Base-by-base conservation (phyloP, 1,284 basidiomycete species). In the Cryptococcus wingfieldii region DNA sequence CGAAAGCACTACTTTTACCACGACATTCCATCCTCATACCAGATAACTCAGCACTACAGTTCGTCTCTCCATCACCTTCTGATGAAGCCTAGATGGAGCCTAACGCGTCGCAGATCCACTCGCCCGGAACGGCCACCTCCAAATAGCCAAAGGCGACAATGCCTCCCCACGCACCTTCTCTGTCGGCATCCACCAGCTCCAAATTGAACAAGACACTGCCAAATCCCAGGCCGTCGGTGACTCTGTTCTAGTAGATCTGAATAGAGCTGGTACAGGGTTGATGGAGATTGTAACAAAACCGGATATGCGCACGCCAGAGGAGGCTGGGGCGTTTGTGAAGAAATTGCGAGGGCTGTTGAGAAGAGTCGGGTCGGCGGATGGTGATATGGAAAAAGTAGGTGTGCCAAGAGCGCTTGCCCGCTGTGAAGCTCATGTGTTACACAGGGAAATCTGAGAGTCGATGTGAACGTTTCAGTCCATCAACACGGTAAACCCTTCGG, bases 1-100 rank as follows among this genome's bases (percentile, higher is more conserved):
- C 81, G 95, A 64, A 99, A 99, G 73, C 95, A 98, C 74, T 99
- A 98, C 74, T 98, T 98, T 76, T 98, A 99, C 72, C 84, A 90
- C 1, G 95, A 98, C 76, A 82, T 97, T 34, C 92, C 96, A 0
- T 81, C 87, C 3, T 95, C 94, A 0, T 98, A 94, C 76, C 96
- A 99, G 77, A 95, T 98, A 61, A 98, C 95, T 0, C 95, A 98
- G 70, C 88, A 91, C 64, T 97, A 98, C 74, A 81, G 87, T 88
- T 54, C 54, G 83, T 68, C 25, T 10, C 2, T 25, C 19, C 13
- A 23, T 28, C 16, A 8, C 23, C 31, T 10, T n/a, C 3, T 43
- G 41, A 53, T 46, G 28, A 48, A 37, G 18, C 12, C 46, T 51
- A 13, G 41, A 53, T 46, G 28, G 44, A 37, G 18, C 12, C 46